These are phyloP conservation scores for Multifurca ochricompacta DNA, from an alignment of 768 basidiomycete genomes.

Conservation along the genomic window DNA sequence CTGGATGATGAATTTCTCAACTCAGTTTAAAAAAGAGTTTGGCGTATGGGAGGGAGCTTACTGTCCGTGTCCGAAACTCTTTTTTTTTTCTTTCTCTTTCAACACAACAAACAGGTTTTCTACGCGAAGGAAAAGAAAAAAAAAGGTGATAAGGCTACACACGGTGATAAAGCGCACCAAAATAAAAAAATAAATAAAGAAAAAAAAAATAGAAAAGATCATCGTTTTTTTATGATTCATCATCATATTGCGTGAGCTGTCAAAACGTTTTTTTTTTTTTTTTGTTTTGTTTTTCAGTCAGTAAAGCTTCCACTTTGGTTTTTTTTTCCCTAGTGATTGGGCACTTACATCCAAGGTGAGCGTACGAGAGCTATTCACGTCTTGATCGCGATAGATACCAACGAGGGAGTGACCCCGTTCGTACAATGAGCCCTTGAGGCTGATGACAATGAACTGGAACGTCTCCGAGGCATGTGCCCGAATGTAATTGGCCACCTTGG, in stretches of 20 bases:
- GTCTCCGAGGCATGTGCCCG: constrained; percentile 70
- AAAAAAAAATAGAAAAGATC: neutral
- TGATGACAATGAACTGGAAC: constrained; percentile 98
- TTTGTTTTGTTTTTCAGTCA: too few species aligned
- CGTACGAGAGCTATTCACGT: constrained; percentile 85
- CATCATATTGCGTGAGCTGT: constrained; percentile 58
- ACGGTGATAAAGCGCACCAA: neutral
- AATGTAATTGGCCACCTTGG: constrained; percentile 92
- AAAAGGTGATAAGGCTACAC: neutral
- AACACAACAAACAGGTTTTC: too few species aligned
- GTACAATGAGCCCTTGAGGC: constrained; percentile 88
- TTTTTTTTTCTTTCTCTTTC: too few species aligned
- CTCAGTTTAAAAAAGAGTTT: too few species aligned
- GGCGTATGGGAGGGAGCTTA: too few species aligned
- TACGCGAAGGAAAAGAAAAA: neutral
- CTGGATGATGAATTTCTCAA: too few species aligned
- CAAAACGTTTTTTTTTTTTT: too few species aligned
- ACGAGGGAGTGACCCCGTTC: constrained; percentile 87
- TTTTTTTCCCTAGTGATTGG: neutral
- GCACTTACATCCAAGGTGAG: constrained; percentile 79
- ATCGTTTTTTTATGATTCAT: too few species aligned
- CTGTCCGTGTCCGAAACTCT: too few species aligned
- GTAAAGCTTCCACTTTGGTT: too few species aligned
- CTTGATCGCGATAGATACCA: constrained; percentile 91
- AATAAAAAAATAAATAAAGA: neutral